Evolutionary conservation across 2,329 filamentous ascomycete genomes (phyloP).

Genomic region (Aspergillus flavus): DNA sequence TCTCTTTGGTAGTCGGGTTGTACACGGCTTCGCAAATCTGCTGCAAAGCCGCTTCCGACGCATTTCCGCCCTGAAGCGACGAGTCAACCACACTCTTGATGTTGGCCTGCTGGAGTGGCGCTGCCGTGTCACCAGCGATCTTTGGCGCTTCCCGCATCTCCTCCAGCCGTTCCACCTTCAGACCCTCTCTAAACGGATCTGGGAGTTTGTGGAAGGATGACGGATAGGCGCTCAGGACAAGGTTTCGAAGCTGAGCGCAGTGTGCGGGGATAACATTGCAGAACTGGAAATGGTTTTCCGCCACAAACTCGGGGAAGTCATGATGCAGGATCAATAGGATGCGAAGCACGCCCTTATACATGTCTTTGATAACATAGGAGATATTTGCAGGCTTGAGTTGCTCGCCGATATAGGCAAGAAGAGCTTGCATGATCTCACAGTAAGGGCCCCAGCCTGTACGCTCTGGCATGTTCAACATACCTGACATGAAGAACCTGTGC

Average conservation of each 20-base stretch:
- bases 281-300: conserved; percentile 81
- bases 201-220: conserved; percentile 70
- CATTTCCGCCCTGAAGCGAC: conserved; percentile 59
- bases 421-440: conserved; percentile 70
- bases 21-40: conserved; percentile 75
- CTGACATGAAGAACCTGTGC: conserved; percentile 82
- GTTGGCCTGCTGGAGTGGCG: conserved; percentile 49
- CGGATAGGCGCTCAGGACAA: conserved; percentile 80
- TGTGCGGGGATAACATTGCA: conserved; percentile 80
- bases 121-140: conserved; percentile 64
- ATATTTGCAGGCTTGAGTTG: conserved; percentile 75
- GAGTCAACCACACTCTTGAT: conserved; percentile 58
- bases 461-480: conserved; percentile 69
- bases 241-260: conserved; percentile 84
- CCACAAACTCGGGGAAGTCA: conserved; percentile 91
- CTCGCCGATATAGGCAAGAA: conserved; percentile 75
- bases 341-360: conserved; percentile 82
- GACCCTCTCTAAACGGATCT: conserved; percentile 70
- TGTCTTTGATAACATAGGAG: conserved; percentile 71
- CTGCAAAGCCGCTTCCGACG: conserved; percentile 69
- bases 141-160: conserved; percentile 70
- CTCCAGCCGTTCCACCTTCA: conserved; percentile 76
- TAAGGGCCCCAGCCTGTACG: conserved; percentile 76
- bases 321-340: conserved; percentile 85
- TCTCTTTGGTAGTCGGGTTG: conserved; percentile 59